Evolutionary conservation across 768 basidiomycete genomes (phyloP).

Genomic region (Mycena crocata): DNA sequence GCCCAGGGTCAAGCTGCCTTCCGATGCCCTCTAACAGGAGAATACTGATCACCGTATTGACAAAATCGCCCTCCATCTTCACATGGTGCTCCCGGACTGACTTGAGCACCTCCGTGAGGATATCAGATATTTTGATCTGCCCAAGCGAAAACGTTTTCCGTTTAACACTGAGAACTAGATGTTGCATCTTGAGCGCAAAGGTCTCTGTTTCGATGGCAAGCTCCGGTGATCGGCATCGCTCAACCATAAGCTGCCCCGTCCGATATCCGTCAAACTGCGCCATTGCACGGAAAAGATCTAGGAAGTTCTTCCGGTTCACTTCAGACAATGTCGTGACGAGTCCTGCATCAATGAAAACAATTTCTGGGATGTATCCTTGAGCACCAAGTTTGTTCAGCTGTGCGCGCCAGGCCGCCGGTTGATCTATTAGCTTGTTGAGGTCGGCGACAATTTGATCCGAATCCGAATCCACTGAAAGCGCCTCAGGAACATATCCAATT

Average conservation of each 20-base stretch:
- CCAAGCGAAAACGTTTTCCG: slow-evolving; percentile 97
- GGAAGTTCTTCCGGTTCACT: slow-evolving; percentile 90
- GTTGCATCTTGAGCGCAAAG: slow-evolving; percentile 98
- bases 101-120: slow-evolving; percentile 88
- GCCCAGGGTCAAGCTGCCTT: slow-evolving; percentile 87
- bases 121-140: slow-evolving; percentile 96
- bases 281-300: slow-evolving; percentile 95
- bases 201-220: slow-evolving; percentile 92
- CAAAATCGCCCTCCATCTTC: slow-evolving; percentile 98
- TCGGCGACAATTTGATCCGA: slow-evolving; percentile 74
- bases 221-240: slow-evolving; percentile 92
- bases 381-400: slow-evolving; percentile 71
- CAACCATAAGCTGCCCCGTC: slow-evolving; percentile 95
- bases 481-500: slow-evolving; percentile 32
- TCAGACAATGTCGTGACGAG: slow-evolving; percentile 89
- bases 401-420: slow-evolving; percentile 74
- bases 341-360: slow-evolving; percentile 97
- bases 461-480: slow-evolving; percentile 56
- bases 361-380: slow-evolving; percentile 90
- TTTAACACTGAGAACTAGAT: slow-evolving; percentile 92
- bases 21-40: slow-evolving; percentile 96
- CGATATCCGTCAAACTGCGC: slow-evolving; percentile 98
- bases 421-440: slow-evolving; percentile 70
- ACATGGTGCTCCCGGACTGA: slow-evolving; percentile 93
- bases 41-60: slow-evolving; percentile 97